Conservation (phyloP, 257 asterid species). For the Eucommia ulmoides region DNA sequence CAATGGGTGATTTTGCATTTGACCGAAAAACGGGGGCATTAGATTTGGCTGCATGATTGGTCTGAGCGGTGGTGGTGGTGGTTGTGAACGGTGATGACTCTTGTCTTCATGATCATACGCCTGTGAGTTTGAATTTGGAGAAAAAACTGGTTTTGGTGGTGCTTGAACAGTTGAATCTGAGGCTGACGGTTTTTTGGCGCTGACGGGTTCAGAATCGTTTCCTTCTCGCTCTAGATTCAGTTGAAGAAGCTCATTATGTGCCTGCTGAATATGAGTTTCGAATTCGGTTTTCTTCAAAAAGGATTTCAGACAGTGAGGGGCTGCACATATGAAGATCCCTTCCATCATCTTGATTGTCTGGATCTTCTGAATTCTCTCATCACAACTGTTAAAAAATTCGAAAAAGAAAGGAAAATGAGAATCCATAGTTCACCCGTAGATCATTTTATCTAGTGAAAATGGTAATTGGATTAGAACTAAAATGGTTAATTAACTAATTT, state of each 20-base stretch:
- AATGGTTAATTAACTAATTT: not conserved
- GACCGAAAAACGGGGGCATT: conserved; percentile 37
- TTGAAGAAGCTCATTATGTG: conserved; percentile 49
- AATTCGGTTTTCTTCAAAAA: conserved; percentile 74
- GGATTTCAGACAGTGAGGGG: conserved; percentile 89
- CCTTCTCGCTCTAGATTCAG: conserved; percentile 46
- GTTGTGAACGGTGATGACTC: conserved; percentile 37
- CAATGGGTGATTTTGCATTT: conserved; percentile 38
- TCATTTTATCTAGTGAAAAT: conserved; percentile 44
- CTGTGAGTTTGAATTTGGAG: conserved; percentile 59
- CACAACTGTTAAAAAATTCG: conserved; percentile 40
- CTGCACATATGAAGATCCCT: conserved; percentile 79
- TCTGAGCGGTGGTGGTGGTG: conserved; percentile 52
- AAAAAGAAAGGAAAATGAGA: not conserved
- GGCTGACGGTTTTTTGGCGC: conserved; percentile 60
- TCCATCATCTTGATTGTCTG: conserved; percentile 95
- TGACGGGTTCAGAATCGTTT: conserved; percentile 51
- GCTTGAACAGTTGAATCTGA: conserved; percentile 93
- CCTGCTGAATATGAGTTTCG: conserved; percentile 57
- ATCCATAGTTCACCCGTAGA: conserved; percentile 17
- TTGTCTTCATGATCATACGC: conserved; percentile 49
- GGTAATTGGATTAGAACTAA: conserved; percentile 49
- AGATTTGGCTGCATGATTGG: conserved; percentile 39
- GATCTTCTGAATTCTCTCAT: conserved; percentile 86
- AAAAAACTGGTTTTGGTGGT: conserved; percentile 46